Conservation (phyloP, 345 rosid species). For the Rhizophora mangle region DNA sequence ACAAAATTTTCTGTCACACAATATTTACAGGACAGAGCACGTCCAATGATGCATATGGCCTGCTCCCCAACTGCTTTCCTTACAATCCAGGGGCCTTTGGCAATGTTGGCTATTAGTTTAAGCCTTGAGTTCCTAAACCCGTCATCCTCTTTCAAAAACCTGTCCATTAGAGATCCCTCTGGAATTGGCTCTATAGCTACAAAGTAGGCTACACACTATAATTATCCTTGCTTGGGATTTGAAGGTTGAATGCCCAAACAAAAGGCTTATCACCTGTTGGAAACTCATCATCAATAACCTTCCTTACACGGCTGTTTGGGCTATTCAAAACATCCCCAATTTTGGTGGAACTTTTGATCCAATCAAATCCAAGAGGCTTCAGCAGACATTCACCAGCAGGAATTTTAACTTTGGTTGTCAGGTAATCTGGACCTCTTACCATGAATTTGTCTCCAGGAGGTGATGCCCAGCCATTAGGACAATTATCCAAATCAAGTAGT, state of each 20-base stretch:
- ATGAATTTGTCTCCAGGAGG: slow-evolving; percentile 70
- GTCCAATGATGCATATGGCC: slow-evolving; percentile 90
- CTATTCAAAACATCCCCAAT: slow-evolving; percentile 52
- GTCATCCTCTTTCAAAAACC: slow-evolving; percentile 80
- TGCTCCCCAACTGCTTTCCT: slow-evolving; percentile 97
- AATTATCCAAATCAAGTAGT: slow-evolving; percentile 55
- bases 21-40: slow-evolving; percentile 73
- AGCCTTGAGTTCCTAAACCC: slow-evolving; percentile 69
- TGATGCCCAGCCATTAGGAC: slow-evolving; percentile 80
- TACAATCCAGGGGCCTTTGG: slow-evolving; percentile 95
- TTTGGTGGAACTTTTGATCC: slow-evolving; percentile 72
- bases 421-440: slow-evolving; percentile 89
- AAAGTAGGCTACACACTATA: slow-evolving; percentile 87
- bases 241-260: slow-evolving; percentile 94
- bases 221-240: slow-evolving; percentile 85
- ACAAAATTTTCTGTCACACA: slow-evolving; percentile 44
- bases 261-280: slow-evolving; percentile 64
- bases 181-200: slow-evolving; percentile 49
- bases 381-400: slow-evolving; percentile 72
- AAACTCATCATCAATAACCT: slow-evolving; percentile 50
- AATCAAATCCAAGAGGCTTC: slow-evolving; percentile 83
- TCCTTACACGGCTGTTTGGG: slow-evolving; percentile 60
- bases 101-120: slow-evolving; percentile 90
- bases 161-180: slow-evolving; percentile 69
- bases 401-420: slow-evolving; percentile 65